Conservation (phyloP, 1,139 yeast species). For the Nakaseomyces glabratus region DNA sequence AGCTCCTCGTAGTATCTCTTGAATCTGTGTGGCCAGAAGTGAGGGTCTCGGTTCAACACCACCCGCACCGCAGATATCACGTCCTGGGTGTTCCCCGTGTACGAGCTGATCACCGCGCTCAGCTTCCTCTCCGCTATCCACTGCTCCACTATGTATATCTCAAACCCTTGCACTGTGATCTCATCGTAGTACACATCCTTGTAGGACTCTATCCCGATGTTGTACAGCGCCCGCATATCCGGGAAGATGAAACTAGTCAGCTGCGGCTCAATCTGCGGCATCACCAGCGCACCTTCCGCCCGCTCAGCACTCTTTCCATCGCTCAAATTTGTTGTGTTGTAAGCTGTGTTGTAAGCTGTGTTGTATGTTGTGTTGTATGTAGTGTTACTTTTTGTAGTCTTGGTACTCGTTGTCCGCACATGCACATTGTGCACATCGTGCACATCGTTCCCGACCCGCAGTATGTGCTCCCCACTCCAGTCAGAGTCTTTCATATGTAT, state of each 20-base stretch:
- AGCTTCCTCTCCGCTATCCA: constrained; percentile 74
- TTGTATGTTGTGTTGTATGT: too few relatives aligned
- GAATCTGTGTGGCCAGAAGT: constrained; percentile 50
- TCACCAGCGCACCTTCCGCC: too few relatives aligned
- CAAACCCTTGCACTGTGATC: constrained; percentile 58
- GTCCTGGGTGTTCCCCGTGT: constrained; percentile 70
- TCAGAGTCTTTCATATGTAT: too few relatives aligned
- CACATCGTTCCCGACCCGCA: too few relatives aligned
- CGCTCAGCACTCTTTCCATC: too few relatives aligned
- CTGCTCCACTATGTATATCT: constrained; percentile 84
- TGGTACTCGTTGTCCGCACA: too few relatives aligned
- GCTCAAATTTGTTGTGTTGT: too few relatives aligned
- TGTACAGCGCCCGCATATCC: constrained; percentile 47
- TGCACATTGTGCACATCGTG: too few relatives aligned
- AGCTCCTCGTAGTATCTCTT: constrained; percentile 59
- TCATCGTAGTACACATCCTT: constrained; percentile 37
- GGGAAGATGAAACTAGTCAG: constrained; percentile 34
- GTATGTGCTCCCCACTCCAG: too few relatives aligned
- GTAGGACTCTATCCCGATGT: constrained; percentile 34
- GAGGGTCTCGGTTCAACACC: constrained; percentile 46
- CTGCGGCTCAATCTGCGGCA: constrained; percentile 4
- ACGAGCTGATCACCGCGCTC: constrained; percentile 65
- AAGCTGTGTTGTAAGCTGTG: too few relatives aligned
- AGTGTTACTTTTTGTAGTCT: too few relatives aligned
- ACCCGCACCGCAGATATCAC: constrained; percentile 53